phyloP scores from a whole-genome alignment of 108 stramenopile genomes.

The Fragilariopsis cylindrus region DNA sequence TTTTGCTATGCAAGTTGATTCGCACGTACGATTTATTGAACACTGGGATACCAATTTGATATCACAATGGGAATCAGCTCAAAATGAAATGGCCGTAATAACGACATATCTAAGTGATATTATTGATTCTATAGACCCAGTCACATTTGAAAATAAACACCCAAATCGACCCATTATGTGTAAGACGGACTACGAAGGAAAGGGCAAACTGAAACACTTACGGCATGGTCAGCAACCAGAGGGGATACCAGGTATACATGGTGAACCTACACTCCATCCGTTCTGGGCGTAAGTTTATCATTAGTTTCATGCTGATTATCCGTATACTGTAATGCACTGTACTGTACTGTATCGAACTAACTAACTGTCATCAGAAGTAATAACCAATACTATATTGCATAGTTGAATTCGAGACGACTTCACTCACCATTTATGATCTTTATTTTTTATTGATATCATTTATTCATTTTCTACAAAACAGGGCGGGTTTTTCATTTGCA shows the following conservation, averaged over 20 bases:
- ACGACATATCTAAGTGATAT: slow-evolving; percentile 81
- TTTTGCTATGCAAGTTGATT: slow-evolving; percentile 94
- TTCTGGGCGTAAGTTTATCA: slow-evolving; percentile 72
- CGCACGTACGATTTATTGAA: slow-evolving; percentile 87
- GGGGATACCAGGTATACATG: slow-evolving; percentile 58
- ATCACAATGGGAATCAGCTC: slow-evolving; percentile 69
- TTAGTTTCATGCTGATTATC: too few relatives aligned
- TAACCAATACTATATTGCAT: too few relatives aligned
- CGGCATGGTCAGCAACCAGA: slow-evolving; percentile 89
- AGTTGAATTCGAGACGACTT: too few relatives aligned
- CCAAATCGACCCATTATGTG: slow-evolving; percentile 84
- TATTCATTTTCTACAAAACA: too few relatives aligned
- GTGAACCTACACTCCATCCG: slow-evolving; percentile 80
- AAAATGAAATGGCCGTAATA: slow-evolving; percentile 91
- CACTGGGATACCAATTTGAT: slow-evolving; percentile 90
- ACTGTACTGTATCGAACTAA: too few relatives aligned
- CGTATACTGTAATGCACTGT: too few relatives aligned
- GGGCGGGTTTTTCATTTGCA: slow-evolving; percentile 89
- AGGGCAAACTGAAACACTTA: slow-evolving; percentile 56
- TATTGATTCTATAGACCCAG: slow-evolving; percentile 57
- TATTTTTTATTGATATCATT: too few relatives aligned
- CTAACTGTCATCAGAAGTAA: too few relatives aligned
- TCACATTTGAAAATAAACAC: slow-evolving; percentile 47
- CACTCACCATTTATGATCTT: too few relatives aligned
- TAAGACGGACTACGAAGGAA: slow-evolving; percentile 55